Evolutionary conservation across 2,329 filamentous ascomycete genomes (phyloP), one percentile per base, ranked within the genome.

Genomic region (Alternaria atra): DNA sequence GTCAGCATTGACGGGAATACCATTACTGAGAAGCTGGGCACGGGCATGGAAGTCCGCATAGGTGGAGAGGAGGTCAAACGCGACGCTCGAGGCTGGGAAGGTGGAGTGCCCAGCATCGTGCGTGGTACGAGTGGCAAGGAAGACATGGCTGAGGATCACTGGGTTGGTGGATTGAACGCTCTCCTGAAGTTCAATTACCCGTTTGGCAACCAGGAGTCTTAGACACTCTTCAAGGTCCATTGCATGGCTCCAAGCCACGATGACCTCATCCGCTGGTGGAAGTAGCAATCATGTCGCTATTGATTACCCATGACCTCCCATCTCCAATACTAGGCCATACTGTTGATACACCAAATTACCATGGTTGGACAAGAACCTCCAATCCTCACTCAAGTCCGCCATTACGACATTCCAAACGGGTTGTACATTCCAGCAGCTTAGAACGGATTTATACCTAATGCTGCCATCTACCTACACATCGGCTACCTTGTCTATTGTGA

Each of bases 171-270:
- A 0, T 80, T 99, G 74, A 99, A 97, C 75, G 92, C 93, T 9
- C 77, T 98, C 73, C 81, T 99, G 69, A 99, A 99, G 82, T 99
- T 98, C 77, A 99, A 99, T 78, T 92, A 97, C 80, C 94, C 94
- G 0, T 98, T 98, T 83, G 95, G 95, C 1, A 90, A 79, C 47
- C 76, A 78, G 58, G 75, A 77, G 51, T 17, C 60, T 1, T 73
- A 32, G 35, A 20, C 6, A 10, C 20, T 20, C 10, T 39, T 15
- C 29, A 48, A 15, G 17, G 9, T 34, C 15, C 30, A n/a, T 35
- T 4, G 27, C 42, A 29, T 44, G 42, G 42, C 42, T 44, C 15
- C 7, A n/a, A 13, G 13, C 15, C 7, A 25, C 13, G 42, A 23
- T n/a, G 42, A 0, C 20, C 12, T 13, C 27, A 44, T 44, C 23